Conservation (phyloP, 108 stramenopile species). For the Nitzschia sp. region DNA sequence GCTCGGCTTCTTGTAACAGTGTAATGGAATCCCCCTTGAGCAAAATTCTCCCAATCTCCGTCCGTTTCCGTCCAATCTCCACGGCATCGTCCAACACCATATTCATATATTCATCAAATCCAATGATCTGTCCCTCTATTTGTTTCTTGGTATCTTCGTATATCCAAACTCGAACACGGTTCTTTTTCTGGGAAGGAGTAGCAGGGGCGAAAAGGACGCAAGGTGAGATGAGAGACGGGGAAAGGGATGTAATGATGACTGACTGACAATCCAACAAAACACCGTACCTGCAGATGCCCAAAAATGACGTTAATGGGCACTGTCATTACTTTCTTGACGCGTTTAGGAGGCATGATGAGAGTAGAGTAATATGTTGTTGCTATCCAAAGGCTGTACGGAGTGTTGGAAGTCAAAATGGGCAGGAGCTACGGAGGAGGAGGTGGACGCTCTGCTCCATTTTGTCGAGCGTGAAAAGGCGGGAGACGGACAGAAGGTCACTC, state of each 20-base stretch:
- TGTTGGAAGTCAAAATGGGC: too few species aligned
- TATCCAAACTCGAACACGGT: conserved; percentile 93
- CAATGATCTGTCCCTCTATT: conserved; percentile 97
- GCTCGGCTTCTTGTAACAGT: conserved; percentile 82
- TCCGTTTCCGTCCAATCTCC: conserved; percentile 81
- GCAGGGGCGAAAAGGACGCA: not conserved
- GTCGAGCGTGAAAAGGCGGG: too few species aligned
- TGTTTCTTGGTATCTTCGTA: conserved; percentile 96
- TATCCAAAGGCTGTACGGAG: not conserved
- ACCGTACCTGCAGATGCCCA: conserved; percentile 86
- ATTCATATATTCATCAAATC: conserved; percentile 97
- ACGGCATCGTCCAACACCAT: conserved; percentile 94
- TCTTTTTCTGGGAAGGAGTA: conserved; percentile 64
- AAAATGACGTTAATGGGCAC: conserved; percentile 98
- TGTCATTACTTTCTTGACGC: conserved; percentile 91
- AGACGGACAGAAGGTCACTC: too few species aligned
- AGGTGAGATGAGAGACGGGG: not conserved
- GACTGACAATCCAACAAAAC: conserved; percentile 13
- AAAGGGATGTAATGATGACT: too few species aligned
- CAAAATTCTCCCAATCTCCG: conserved; percentile 89
- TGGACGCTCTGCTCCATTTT: too few species aligned
- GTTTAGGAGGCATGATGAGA: conserved; percentile 79
- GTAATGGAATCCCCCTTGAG: conserved; percentile 99
- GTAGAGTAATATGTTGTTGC: not conserved
- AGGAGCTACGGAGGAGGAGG: too few species aligned